Percentiles rank a stretch among this genome's conserved stretches.
phyloP scores from a whole-genome alignment of 2,329 filamentous ascomycete species.

The Ophiostoma novo-ulmi region DNA sequence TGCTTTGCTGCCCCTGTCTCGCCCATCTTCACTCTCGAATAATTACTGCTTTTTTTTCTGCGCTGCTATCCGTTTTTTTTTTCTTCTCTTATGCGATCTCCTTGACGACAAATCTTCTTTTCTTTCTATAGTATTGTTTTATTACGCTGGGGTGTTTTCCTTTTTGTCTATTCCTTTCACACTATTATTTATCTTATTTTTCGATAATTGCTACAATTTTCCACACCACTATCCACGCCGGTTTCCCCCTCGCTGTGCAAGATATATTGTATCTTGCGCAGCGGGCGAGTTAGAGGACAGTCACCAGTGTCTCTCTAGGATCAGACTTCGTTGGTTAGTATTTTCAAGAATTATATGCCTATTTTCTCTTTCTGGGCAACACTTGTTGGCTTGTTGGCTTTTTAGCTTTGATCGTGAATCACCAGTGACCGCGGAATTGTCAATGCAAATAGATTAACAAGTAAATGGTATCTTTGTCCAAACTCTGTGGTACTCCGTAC shows the following conservation, averaged over 20 bases:
- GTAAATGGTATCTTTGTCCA: conserved; percentile 13
- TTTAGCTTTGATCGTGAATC: no score
- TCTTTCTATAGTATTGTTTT: background rate
- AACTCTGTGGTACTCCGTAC: conserved; percentile 8
- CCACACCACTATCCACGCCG: background rate
- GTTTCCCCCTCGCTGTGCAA: background rate
- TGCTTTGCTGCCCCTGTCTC: background rate
- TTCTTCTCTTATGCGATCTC: background rate
- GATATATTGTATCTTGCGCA: background rate
- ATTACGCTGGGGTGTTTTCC: conserved; percentile 13
- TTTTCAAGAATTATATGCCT: background rate
- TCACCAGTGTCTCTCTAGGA: background rate
- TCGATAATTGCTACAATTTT: conserved; percentile 6
- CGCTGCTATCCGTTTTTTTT: background rate
- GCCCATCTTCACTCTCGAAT: conserved; percentile 11
- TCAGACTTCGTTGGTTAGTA: background rate
- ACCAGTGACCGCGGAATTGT: no score
- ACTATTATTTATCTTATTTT: background rate
- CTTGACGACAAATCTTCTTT: background rate
- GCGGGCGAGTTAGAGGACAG: background rate
- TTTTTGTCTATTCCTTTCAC: background rate
- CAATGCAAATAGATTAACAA: background rate
- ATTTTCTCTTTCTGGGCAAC: conserved; percentile 9
- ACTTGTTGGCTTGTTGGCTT: background rate
- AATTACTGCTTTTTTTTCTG: background rate